These are phyloP conservation scores for Geotrichum aggregatum DNA, from an alignment of 1,139 yeast species.

Conservation along the genomic window DNA sequence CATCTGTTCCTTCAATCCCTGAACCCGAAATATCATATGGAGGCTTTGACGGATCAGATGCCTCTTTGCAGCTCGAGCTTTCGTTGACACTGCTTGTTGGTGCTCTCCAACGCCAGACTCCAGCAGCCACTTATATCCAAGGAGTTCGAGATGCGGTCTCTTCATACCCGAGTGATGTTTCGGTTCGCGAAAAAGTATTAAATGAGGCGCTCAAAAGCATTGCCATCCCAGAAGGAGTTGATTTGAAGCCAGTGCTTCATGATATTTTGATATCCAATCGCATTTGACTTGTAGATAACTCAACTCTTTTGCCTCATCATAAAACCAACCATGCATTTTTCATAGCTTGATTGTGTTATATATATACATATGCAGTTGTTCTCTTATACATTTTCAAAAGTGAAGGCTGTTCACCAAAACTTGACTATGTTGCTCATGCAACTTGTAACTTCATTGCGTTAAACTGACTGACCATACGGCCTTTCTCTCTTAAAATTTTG, in stretches of 20 bases:
- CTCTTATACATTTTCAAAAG: no score
- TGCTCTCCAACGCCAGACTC: slow-evolving; percentile 28
- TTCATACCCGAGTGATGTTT: slow-evolving; percentile 7
- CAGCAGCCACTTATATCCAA: slow-evolving; percentile 27
- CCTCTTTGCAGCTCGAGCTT: slow-evolving; percentile 26
- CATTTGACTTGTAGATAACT: no score
- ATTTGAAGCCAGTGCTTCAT: slow-evolving; percentile 28
- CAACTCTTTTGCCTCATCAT: no score
- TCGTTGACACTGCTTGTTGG: slow-evolving; percentile 29
- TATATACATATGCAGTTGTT: no score
- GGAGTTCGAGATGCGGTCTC: slow-evolving; percentile 27
- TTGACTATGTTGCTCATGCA: no score
- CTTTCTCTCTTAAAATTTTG: no score
- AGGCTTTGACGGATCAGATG: slow-evolving; percentile 16
- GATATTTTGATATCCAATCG: slow-evolving; percentile 24
- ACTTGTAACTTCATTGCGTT: no score
- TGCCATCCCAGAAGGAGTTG: slow-evolving; percentile 30
- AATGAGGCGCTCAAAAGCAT: slow-evolving; percentile 30
- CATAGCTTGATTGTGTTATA: no score
- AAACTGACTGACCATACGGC: no score
- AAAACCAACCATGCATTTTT: no score
- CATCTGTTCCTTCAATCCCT: background rate
- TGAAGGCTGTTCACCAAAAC: no score
- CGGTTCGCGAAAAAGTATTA: slow-evolving; percentile 19
- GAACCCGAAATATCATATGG: background rate